phyloP scores from a whole-genome alignment of 495 filamentous ascomycete genomes.

The Penicillium turbatum region DNA sequence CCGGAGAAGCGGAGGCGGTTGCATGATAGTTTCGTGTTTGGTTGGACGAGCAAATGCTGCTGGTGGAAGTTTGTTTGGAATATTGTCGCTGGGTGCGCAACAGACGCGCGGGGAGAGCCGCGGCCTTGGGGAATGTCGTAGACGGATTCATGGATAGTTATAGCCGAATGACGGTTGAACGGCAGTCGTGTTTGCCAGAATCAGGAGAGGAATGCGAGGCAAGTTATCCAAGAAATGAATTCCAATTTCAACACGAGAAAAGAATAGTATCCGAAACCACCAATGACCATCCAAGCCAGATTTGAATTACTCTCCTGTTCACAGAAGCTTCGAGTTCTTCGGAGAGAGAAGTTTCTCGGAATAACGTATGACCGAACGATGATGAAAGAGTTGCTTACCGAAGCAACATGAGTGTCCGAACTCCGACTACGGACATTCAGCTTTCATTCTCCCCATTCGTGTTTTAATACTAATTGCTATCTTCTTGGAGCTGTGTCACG shows the following conservation, averaged over 20 bases:
- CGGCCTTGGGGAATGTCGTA: conserved; percentile 44
- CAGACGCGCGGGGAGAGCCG: conserved; percentile 43
- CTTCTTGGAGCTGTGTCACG: conserved; percentile 19
- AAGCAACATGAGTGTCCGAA: conserved; percentile 19
- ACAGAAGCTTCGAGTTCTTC: conserved; percentile 38
- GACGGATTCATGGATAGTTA: conserved; percentile 40
- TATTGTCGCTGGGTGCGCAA: conserved; percentile 39
- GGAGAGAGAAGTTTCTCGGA: conserved; percentile 29
- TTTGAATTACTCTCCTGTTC: conserved; percentile 5
- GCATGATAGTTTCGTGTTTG: conserved; percentile 33
- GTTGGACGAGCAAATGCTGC: conserved; percentile 17
- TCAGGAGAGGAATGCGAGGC: not conserved
- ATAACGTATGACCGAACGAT: conserved; percentile 24
- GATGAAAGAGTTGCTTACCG: conserved; percentile 39
- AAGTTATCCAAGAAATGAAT: conserved; percentile 7
- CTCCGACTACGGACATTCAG: conserved; percentile 25
- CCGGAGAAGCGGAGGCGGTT: conserved; percentile 17
- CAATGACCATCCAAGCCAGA: conserved; percentile 9
- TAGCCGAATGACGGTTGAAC: conserved; percentile 16
- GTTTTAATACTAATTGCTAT: conserved; percentile 10
- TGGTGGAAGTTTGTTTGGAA: conserved; percentile 28
- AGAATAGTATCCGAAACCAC: conserved; percentile 11
- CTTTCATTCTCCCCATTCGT: conserved; percentile 10
- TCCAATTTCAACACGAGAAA: conserved; percentile 7
- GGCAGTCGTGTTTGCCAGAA: conserved; percentile 3